These are phyloP conservation scores for Cryphonectria carpinicola DNA, from an alignment of 2,329 filamentous ascomycete genomes.

Conservation along the genomic window DNA sequence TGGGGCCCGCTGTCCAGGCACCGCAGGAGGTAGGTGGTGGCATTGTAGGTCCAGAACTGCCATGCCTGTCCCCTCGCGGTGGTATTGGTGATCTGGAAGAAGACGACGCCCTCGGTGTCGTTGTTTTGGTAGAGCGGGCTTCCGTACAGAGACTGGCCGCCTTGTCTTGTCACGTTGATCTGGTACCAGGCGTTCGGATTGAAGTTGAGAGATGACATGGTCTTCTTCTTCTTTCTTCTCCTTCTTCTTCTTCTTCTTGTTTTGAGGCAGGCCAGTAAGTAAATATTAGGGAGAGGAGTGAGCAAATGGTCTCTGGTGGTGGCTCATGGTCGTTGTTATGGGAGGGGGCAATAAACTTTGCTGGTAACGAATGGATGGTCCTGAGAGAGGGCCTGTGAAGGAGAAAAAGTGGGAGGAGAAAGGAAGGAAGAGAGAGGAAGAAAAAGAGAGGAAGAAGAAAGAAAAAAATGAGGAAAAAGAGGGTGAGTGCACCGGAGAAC, in stretches of 20 bases:
- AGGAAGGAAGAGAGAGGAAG: not conserved
- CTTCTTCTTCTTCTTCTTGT: not conserved
- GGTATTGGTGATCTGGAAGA: slow-evolving; percentile 14
- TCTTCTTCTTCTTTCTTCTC: not conserved
- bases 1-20: slow-evolving; percentile 13
- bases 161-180: slow-evolving; percentile 18
- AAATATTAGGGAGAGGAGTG: not conserved
- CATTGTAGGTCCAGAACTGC: slow-evolving; percentile 21
- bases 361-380: not conserved
- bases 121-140: not conserved
- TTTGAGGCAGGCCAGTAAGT: not conserved
- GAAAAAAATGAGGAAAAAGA: not conserved
- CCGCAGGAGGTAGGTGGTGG: slow-evolving; percentile 18
- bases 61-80: not conserved
- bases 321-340: not conserved
- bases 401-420: not conserved
- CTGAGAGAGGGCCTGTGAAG: not conserved
- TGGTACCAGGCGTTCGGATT: slow-evolving; percentile 21
- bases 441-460: not conserved
- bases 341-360: not conserved
- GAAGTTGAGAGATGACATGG: slow-evolving; percentile 14
- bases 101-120: slow-evolving; percentile 6
- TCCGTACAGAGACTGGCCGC: not conserved
- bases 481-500: not conserved
- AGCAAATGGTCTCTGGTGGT: not conserved